Evolutionary conservation across 2,329 filamentous ascomycete species (phyloP).

Genomic region (Xylaria arbuscula): DNA sequence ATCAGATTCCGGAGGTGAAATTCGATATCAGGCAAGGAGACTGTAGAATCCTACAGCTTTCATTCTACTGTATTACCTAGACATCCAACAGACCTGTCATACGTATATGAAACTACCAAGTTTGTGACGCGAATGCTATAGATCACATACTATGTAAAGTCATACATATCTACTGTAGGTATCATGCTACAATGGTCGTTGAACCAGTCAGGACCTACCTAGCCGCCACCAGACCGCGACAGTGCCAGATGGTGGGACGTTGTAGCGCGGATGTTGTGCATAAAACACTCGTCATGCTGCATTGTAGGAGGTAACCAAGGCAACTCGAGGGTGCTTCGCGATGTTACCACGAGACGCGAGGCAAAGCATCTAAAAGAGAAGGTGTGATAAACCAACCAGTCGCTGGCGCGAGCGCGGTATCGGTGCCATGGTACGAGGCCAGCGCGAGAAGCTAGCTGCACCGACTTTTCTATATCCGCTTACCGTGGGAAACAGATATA

Average conservation of each 20-base stretch:
- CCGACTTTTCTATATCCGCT: not conserved
- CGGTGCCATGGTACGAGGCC: slow-evolving; percentile 22
- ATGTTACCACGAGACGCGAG: not conserved
- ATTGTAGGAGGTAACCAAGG: slow-evolving; percentile 27
- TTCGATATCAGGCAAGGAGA: no score
- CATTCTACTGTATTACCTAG: not conserved
- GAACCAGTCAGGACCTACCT: not conserved
- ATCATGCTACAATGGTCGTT: not conserved
- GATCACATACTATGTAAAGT: not conserved
- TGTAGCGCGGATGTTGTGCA: slow-evolving; percentile 34
- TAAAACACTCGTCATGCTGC: slow-evolving; percentile 34
- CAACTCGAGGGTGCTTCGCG: slow-evolving; percentile 1
- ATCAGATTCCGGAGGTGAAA: no score
- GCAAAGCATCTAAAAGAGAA: slow-evolving; percentile 7
- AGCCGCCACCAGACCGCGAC: not conserved
- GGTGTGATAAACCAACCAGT: slow-evolving; percentile 7
- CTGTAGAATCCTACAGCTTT: not conserved
- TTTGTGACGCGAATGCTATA: not conserved
- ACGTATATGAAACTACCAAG: no score
- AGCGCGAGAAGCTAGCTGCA: no score
- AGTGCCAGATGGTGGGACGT: not conserved
- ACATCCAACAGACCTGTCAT: not conserved
- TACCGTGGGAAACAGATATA: no score
- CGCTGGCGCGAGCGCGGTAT: slow-evolving; percentile 12
- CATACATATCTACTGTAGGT: no score